These are phyloP conservation scores for Oryza officinalis DNA, from an alignment of 176 grass and related monocot genomes.

Conservation along the genomic window DNA sequence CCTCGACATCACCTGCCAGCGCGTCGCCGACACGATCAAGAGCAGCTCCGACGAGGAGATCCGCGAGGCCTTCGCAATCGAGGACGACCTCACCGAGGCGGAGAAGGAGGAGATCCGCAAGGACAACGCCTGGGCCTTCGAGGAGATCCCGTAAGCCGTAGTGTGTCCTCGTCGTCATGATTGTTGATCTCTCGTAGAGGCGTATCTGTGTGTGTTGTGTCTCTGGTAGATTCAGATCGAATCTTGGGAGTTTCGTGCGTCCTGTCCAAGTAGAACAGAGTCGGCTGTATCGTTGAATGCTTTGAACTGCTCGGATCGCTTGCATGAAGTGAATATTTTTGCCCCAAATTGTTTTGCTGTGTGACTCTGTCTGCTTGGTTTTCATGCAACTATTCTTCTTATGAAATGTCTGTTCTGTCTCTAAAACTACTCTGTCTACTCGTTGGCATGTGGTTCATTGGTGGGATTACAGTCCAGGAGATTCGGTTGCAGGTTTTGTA, in stretches of 20 bases:
- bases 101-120: background rate
- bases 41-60: background rate
- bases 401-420: too few species aligned
- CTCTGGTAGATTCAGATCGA: background rate
- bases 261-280: slow-evolving; percentile 10
- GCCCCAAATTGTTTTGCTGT: background rate
- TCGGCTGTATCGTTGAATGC: background rate
- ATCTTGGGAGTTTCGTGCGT: background rate
- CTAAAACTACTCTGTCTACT: too few species aligned
- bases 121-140: slow-evolving; percentile 5
- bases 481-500: background rate
- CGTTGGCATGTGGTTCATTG: too few species aligned
- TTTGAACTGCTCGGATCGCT: background rate
- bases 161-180: background rate
- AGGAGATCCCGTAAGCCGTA: background rate
- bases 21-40: background rate
- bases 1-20: background rate
- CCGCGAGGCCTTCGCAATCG: background rate
- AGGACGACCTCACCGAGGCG: slow-evolving; percentile 5
- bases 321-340: slow-evolving; percentile 12
- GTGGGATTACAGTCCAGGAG: background rate
- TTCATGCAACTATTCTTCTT: background rate
- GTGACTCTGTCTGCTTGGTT: background rate
- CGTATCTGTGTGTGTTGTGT: background rate
- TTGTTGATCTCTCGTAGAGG: background rate